Evolutionary conservation across 2,329 filamentous ascomycete species (phyloP).

Genomic region (Aspergillus costaricaensis): DNA sequence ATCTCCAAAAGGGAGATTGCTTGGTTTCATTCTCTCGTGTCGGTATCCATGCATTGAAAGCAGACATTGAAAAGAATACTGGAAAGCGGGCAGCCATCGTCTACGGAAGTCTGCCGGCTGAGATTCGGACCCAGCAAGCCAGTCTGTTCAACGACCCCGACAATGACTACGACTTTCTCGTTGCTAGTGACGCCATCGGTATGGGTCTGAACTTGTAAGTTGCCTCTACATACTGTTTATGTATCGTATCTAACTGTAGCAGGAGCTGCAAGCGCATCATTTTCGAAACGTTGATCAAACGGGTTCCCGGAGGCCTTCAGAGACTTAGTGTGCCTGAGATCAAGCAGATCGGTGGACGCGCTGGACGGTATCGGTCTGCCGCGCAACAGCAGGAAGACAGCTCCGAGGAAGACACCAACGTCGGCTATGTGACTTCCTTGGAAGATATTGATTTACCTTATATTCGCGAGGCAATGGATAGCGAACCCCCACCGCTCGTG

Average conservation of each 20-base stretch:
- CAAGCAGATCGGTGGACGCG: conserved; percentile 93
- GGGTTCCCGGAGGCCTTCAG: conserved; percentile 60
- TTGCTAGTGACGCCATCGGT: conserved; percentile 92
- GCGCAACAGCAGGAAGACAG: conserved; percentile 49
- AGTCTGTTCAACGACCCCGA: conserved; percentile 90
- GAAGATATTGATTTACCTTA: conserved; percentile 67
- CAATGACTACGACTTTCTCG: conserved; percentile 93
- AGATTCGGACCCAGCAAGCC: conserved; percentile 89
- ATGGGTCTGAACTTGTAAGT: conserved; percentile 90
- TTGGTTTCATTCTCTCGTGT: conserved; percentile 84
- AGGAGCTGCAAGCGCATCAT: conserved; percentile 82
- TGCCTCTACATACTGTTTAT: not conserved
- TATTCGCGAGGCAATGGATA: conserved; percentile 64
- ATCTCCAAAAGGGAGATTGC: conserved; percentile 84
- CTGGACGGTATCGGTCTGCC: conserved; percentile 80
- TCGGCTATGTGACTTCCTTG: conserved; percentile 78
- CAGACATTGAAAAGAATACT: conserved; percentile 72
- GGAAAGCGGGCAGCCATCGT: conserved; percentile 85
- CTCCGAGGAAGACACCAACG: conserved; percentile 32
- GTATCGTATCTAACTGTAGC: conserved; percentile 18
- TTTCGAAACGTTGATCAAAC: conserved; percentile 77
- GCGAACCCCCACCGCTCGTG: conserved; percentile 65
- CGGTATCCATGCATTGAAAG: conserved; percentile 77
- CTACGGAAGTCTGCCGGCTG: conserved; percentile 87
- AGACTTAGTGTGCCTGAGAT: conserved; percentile 72